phyloP scores from a whole-genome alignment of 306 rosid genomes.

The Prunus salicina region DNA sequence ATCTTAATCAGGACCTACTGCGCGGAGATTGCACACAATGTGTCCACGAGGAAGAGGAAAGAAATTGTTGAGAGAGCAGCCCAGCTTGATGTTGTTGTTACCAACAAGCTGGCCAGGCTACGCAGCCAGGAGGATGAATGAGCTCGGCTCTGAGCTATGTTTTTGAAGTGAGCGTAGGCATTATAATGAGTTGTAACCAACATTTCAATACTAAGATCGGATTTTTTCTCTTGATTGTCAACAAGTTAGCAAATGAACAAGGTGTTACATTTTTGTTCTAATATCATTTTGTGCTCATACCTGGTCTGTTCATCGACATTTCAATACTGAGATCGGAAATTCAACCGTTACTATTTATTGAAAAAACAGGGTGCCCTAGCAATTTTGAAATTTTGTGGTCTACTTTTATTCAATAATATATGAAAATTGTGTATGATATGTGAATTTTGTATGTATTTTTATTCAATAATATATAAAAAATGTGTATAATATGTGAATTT shows the following conservation, averaged over 20 bases:
- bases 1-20: constrained; percentile 56
- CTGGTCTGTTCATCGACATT: background rate
- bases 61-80: constrained; percentile 82
- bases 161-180: background rate
- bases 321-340: background rate
- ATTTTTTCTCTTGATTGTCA: constrained; percentile 47
- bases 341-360: too few species aligned
- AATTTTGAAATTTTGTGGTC: too few species aligned
- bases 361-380: too few species aligned
- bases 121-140: constrained; percentile 92
- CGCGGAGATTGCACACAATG: constrained; percentile 83
- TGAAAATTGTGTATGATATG: too few species aligned
- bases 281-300: background rate
- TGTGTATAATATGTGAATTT: too few species aligned
- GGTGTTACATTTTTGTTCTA: background rate
- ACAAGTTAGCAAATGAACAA: background rate
- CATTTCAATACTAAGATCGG: background rate
- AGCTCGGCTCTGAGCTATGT: constrained; percentile 1
- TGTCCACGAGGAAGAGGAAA: constrained; percentile 77
- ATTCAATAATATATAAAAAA: too few species aligned
- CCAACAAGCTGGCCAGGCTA: constrained; percentile 83
- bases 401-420: too few species aligned
- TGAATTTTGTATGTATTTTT: too few species aligned
- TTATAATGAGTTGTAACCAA: background rate
- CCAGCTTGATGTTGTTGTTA: constrained; percentile 82